Percentiles rank a stretch among this genome's conserved stretches.
These are phyloP conservation scores for Hypoxylon intermedium DNA, from an alignment of 495 filamentous ascomycete species.

Conservation along the genomic window DNA sequence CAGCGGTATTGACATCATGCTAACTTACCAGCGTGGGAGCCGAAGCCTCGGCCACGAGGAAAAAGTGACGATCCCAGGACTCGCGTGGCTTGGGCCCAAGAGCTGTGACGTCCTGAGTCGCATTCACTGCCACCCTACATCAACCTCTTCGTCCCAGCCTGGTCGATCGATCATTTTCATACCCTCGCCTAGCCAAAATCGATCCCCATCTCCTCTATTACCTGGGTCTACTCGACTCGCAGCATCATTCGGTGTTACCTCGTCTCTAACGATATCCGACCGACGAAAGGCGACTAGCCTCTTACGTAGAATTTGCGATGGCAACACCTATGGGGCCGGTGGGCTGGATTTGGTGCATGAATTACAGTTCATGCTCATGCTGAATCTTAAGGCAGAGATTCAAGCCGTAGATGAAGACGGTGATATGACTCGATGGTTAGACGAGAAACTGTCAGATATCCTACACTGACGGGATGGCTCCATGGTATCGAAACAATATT, in stretches of 20 bases:
- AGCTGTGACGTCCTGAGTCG: conserved; percentile 61
- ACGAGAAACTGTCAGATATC: conserved; percentile 46
- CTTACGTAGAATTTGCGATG: conserved; percentile 57
- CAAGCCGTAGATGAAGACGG: conserved; percentile 74
- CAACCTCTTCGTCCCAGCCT: neutral
- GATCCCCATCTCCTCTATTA: neutral
- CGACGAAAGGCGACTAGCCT: conserved; percentile 70
- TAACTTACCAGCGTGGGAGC: conserved; percentile 88
- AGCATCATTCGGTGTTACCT: conserved; percentile 8
- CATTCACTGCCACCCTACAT: neutral
- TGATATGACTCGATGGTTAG: conserved; percentile 71
- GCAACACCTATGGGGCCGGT: conserved; percentile 1
- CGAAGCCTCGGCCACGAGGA: conserved; percentile 72
- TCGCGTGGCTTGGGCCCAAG: conserved; percentile 79
- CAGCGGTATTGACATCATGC: conserved; percentile 83
- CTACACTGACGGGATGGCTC: neutral
- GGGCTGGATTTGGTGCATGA: conserved; percentile 63
- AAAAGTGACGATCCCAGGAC: conserved; percentile 59
- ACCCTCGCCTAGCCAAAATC: conserved; percentile 2
- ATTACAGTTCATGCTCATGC: conserved; percentile 84
- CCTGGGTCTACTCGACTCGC: conserved; percentile 44
- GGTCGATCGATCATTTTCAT: neutral
- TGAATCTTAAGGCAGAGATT: conserved; percentile 89
- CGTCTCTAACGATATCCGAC: conserved; percentile 68
- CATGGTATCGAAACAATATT: no score